Evolutionary conservation across 257 asterid species (phyloP), one percentile per base, ranked within the genome.

Genomic region (Vinca minor): DNA sequence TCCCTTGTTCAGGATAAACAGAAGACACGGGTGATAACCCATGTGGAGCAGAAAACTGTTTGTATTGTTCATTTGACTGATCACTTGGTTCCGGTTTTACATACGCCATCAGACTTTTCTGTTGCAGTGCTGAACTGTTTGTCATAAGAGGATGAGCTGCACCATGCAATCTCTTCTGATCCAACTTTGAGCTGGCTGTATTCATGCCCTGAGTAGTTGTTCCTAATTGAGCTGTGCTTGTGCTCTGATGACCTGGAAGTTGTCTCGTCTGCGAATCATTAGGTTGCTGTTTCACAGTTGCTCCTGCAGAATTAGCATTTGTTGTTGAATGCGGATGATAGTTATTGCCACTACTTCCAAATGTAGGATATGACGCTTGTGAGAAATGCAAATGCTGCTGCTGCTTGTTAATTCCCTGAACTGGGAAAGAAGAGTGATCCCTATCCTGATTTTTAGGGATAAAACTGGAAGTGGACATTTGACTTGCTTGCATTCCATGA

Each of bases 51-150:
- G 84, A 69, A 56, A 82, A 71, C 67, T 78, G 91, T 69, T 69
- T 83, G 47, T 69, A 73, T 20, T 45, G 81, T 69, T 87, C 92
- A 77, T 74, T 82, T 50, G 84, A 79, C 69, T 80, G 98, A 61
- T 91, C 98, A 64, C 61, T 25, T 28, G 85, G 86, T 77, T 91
- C 95, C 69, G 77, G 87, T 77, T 91, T 91, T 31, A 82, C 89
- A 79, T 76, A 81, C 38, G 71, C 38, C 78, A 64, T 59, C 46
- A 80, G 80, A 70, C 62, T 68, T 78, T 70, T 82, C 62, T 72
- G 83, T 49, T 67, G 83, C 70, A 75, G 41, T 3, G 74, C 69
- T 35, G 76, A 62, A 74, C 73, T 77, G 78, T 75, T 81, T 63
- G 76, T 68, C 72, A 70, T 44, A 62, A 76, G 81, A 67, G 77